Evolutionary conservation across 1,284 basidiomycete species (phyloP).

Genomic region (Pyrrhoderma lamaoense): DNA sequence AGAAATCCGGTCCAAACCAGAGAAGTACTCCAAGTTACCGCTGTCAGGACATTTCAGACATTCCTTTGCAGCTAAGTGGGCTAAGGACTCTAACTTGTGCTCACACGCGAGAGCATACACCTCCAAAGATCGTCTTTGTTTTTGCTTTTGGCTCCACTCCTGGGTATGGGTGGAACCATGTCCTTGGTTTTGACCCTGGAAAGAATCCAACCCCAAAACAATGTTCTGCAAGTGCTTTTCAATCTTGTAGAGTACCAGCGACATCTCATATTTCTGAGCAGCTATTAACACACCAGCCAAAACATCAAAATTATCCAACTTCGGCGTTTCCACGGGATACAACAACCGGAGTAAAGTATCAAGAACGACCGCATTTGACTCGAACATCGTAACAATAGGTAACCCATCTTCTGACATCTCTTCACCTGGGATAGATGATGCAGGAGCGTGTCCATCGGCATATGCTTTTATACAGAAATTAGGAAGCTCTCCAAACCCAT

Average conservation of each 20-base stretch:
- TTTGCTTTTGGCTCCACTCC: too few species aligned
- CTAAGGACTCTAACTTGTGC: slow-evolving; percentile 1
- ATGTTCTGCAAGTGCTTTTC: not conserved
- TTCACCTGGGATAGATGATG: too few species aligned
- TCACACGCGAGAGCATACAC: slow-evolving; percentile 9
- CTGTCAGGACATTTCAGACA: slow-evolving; percentile 5
- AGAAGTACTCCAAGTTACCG: not conserved
- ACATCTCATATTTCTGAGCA: slow-evolving; percentile 16
- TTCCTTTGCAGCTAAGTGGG: slow-evolving; percentile 1
- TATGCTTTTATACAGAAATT: too few species aligned
- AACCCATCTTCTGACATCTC: slow-evolving; percentile 8
- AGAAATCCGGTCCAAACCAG: slow-evolving; percentile 1
- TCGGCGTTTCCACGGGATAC: slow-evolving; percentile 9
- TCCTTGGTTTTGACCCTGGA: too few species aligned
- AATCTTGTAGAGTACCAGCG: not conserved
- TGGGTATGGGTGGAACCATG: too few species aligned
- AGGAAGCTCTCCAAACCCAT: too few species aligned
- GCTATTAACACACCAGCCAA: not conserved
- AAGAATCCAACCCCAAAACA: not conserved
- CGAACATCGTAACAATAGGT: slow-evolving; percentile 11
- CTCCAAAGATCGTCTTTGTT: not conserved
- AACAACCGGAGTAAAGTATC: slow-evolving; percentile 11
- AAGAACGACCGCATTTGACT: slow-evolving; percentile 1
- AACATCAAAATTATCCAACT: slow-evolving; percentile 1
- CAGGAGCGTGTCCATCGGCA: not conserved